Evolutionary conservation across 2,329 filamentous ascomycete genomes (phyloP).

Genomic region (Chalaropsis thielavioides): DNA sequence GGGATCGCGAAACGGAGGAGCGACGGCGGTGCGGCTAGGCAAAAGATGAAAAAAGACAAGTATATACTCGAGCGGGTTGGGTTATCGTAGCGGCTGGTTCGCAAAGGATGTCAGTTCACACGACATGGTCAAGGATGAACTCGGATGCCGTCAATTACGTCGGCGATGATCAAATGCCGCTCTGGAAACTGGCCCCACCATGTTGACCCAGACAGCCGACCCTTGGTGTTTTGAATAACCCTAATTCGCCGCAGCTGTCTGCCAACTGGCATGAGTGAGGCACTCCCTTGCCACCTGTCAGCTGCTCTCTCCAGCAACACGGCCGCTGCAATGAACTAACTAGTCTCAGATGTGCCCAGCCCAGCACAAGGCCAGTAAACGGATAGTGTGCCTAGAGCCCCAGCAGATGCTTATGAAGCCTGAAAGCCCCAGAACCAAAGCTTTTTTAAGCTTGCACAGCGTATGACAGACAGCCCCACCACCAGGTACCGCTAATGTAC

Average conservation of each 20-base stretch:
- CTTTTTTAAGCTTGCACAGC: not conserved
- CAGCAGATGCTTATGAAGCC: no score
- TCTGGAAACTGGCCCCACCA: slow-evolving; percentile 4
- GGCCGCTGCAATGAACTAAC: no score
- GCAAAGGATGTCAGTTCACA: slow-evolving; percentile 6
- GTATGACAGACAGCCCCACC: not conserved
- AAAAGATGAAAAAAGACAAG: not conserved
- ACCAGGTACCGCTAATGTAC: not conserved
- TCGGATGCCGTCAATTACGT: not conserved
- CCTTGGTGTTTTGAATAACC: not conserved
- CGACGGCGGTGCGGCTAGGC: not conserved
- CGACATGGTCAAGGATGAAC: not conserved
- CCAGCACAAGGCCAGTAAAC: no score
- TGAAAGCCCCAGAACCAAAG: not conserved
- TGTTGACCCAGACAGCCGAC: not conserved
- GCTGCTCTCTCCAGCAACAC: no score
- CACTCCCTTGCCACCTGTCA: no score
- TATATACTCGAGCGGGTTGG: not conserved
- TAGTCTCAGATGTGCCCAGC: no score
- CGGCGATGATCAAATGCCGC: not conserved
- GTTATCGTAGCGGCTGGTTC: not conserved
- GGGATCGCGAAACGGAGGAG: no score
- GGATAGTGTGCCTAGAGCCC: no score
- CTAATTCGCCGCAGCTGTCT: not conserved
- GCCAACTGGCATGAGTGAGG: not conserved